Evolutionary conservation across 2,329 filamentous ascomycete genomes (phyloP), one percentile per base, ranked within the genome.

Genomic region (Aspergillus arachidicola): DNA sequence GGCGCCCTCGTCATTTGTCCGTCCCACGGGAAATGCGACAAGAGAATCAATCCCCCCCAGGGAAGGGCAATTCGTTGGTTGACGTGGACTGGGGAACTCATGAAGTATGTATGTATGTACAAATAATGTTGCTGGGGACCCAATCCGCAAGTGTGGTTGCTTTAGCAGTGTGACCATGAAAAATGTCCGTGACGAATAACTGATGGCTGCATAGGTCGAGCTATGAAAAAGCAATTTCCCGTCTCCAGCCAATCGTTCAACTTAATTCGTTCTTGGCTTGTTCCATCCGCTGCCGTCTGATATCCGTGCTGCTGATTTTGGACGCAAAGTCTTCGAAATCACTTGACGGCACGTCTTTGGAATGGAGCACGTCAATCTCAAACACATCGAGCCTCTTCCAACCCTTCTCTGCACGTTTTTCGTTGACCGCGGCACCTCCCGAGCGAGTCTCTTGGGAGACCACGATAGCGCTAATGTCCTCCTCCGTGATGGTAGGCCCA

Each of bases 281-380:
- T 60, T 80, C 73, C 76, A 77, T 78, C 63, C 73, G 76, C 32
- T 83, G 82, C 65, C 84, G 84, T 68, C 90, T 83, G 69, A 97
- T 96, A 62, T 91, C 91, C 0, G 94, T 96, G 79, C 94, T 97
- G 82, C 93, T 96, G 69, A 97, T 91, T 80, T 97, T 98, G 65
- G 86, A 85, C 30, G 89, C 87, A 78, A 96, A 97, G 67, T 86
- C 84, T 61, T 88, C 85, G 14, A 80, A 76, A 50, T 79, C 76
- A 30, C 72, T 48, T 2, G 81, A 79, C n/a, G 81, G 78, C 50
- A 83, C 80, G 58, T 87, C 86, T 45, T 85, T 83, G 3, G 88
- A 85, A 76, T 94, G 91, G 19, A 99, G 84, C 16, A 98, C 92
- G 71, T 95, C 92, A 32, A 98, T 92, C 75, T 96, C 94, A 71